A percentile compares a stretch with the other conserved stretches of the same genome.
phyloP scores from a whole-genome alignment of 2,329 filamentous ascomycete genomes.

The Cercospora sesami region DNA sequence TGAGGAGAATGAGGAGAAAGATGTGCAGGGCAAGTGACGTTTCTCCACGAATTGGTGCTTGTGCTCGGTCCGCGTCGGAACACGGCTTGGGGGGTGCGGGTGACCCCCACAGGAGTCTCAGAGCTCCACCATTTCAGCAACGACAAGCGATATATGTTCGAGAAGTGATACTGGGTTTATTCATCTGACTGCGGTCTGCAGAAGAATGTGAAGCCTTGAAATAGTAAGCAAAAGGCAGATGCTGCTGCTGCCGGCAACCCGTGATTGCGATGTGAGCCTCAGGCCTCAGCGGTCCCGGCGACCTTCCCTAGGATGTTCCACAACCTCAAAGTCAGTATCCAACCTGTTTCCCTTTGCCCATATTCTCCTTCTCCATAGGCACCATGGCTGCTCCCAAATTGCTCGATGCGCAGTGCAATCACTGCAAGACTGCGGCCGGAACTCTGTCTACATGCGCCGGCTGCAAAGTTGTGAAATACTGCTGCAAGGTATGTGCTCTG shows the following conservation, averaged over 20 bases:
- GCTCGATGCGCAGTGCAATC: not conserved
- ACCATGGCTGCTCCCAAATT: not conserved
- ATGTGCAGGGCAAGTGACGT: not conserved
- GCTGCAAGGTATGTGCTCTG: not conserved
- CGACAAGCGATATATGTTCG: not conserved
- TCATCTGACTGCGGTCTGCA: not conserved
- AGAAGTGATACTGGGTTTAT: not conserved
- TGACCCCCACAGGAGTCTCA: not conserved
- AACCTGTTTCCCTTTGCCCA: not conserved
- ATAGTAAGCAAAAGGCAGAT: not conserved
- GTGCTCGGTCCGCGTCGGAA: constrained; percentile 10
- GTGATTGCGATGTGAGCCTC: not conserved
- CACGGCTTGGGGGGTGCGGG: not conserved
- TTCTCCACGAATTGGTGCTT: constrained; percentile 15
- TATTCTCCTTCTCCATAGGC: not conserved
- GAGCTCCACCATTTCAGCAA: not conserved
- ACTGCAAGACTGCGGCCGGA: not conserved
- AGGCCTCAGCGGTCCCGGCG: not conserved
- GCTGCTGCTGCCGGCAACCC: not conserved
- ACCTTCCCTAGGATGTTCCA: not conserved
- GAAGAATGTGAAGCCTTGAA: not conserved
- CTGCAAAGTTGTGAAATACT: not conserved
- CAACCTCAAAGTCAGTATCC: not conserved
- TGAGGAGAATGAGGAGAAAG: constrained; percentile 11
- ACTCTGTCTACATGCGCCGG: not conserved